Evolutionary conservation across 768 basidiomycete genomes (phyloP), one percentile per base, ranked within the genome.

Genomic region (Pulveroboletus sp.): DNA sequence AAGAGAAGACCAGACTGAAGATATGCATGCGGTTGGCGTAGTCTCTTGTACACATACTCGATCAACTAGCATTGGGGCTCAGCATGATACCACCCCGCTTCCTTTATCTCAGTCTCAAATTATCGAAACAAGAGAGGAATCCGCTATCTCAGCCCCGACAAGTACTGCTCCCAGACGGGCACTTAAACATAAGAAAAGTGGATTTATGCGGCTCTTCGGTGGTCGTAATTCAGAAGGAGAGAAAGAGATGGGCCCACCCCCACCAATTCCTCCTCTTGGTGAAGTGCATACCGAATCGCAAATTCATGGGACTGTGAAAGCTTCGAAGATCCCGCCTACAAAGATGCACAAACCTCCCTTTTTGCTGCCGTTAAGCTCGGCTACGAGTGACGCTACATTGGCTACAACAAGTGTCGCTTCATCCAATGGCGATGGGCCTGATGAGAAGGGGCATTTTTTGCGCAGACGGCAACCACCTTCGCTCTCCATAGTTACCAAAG

Each of bases 101-200:
- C 73, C 75, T 17, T 55, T 79, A 11, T 73, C 55, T 52, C 55
- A 59, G 43, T 27, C 54, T 26, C 73, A 68, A 12, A 75, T 71
- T 51, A 54, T 62, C n/a, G 78, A 80, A 48, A 64, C 68, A 28
- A 70, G 68, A 35, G 76, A 76, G 6, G 80, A 78, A 31, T 62
- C 69, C 2, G 21, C 50, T 37, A 46, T 57, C 35, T 45, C 38
- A 55, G 48, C 33, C 54, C 57, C 48, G 39, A 46, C 8, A 27
- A 55, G 32, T 14, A 33, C 42, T 12, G 21, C 62, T 43, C 60
- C 71, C 26, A 71, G 70, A 9, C 85, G 80, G 57, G 56, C 68
- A 2, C 64, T 91, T 43, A 87, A 79, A 58, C 84, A 85, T 52
- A 89, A 86, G 73, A 90, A 85, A 65, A 90, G 88, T 55, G 89